Evolutionary conservation across 345 rosid genomes (phyloP).

Genomic region (Moricandia moricandioides): DNA sequence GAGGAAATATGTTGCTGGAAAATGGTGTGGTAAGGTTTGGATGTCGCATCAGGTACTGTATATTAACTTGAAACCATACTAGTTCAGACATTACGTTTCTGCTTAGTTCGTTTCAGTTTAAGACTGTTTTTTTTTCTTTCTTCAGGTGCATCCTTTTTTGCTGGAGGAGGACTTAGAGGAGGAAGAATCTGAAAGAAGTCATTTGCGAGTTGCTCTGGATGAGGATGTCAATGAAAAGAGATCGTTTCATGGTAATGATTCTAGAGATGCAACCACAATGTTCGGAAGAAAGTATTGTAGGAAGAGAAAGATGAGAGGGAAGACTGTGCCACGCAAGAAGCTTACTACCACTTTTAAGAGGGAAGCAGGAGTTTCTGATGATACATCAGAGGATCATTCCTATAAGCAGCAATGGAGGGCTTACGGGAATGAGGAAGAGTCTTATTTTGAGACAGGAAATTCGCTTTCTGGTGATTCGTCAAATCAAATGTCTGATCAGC

Average conservation of each 20-base stretch:
- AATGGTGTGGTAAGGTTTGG: slow-evolving; percentile 99
- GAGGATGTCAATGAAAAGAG: slow-evolving; percentile 50
- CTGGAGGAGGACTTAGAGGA: slow-evolving; percentile 50
- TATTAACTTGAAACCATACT: background rate
- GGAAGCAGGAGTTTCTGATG: slow-evolving; percentile 57
- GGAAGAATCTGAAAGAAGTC: slow-evolving; percentile 56
- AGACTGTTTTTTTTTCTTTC: slow-evolving; percentile 38
- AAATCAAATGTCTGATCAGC: slow-evolving; percentile 43
- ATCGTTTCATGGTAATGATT: slow-evolving; percentile 27
- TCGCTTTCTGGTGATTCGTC: slow-evolving; percentile 43
- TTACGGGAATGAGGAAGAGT: slow-evolving; percentile 43
- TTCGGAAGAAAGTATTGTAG: slow-evolving; percentile 51
- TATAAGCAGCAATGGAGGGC: slow-evolving; percentile 44
- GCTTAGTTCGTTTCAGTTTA: background rate
- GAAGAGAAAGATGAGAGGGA: slow-evolving; percentile 65
- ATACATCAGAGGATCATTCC: slow-evolving; percentile 47
- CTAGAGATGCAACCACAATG: slow-evolving; percentile 38
- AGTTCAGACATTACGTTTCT: slow-evolving; percentile 5
- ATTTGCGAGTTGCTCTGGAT: slow-evolving; percentile 38
- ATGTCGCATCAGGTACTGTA: slow-evolving; percentile 83
- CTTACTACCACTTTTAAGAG: slow-evolving; percentile 38
- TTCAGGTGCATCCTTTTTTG: slow-evolving; percentile 75
- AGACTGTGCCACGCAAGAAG: slow-evolving; percentile 49
- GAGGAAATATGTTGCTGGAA: slow-evolving; percentile 84
- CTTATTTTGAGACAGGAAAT: background rate